Base-by-base conservation (phyloP, 1,284 basidiomycete species). In the Rhizopogon parksii region DNA sequence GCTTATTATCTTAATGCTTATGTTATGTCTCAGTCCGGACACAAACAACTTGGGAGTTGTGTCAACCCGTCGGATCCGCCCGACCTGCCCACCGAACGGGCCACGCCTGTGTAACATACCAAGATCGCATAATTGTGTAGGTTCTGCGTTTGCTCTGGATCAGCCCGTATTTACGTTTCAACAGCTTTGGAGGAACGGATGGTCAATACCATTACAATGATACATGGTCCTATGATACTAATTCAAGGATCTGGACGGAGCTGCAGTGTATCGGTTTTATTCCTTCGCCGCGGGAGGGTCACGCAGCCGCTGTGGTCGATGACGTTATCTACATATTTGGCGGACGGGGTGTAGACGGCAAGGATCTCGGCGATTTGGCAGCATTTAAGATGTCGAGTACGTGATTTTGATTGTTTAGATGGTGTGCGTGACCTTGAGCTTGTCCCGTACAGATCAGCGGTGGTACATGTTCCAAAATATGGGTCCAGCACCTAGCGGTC, bases 401-500 rank as follows among this genome's bases (percentile, higher is more conserved):
- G 89, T 75, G 5, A 27, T 40, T 54, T 25, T 39, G 32, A 24
- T 24, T 32, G n/a, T 36, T 27, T 40, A 38, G 19, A 19, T 25
- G 24, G 50, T 27, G 27, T 50, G n/a, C 15, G 15, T 47, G 36
- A 34, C 46, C 38, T 51, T 36, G 40, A 45, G 24, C 35, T 57
- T 53, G 30, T 21, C 40, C 37, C 6, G 17, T 45, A 45, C 58
- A 87, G 82, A 83, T 67, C 82, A 83, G 59, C 73, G 83, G 60
- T 98, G 95, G 95, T 99, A 95, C 73, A 98, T 95, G 91, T 98
- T 99, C 74, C 94, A 96, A 68, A 96, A 97, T 67, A 98, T 98
- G 95, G 95, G 95, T 2, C 94, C 94, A 9, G 81, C 91, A 6
- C 95, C 95, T 1, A 85, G 79, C 50, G 91, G 92, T 11, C 80